phyloP scores from a whole-genome alignment of 2,329 filamentous ascomycete species.

The Monosporascus cannonballus region DNA sequence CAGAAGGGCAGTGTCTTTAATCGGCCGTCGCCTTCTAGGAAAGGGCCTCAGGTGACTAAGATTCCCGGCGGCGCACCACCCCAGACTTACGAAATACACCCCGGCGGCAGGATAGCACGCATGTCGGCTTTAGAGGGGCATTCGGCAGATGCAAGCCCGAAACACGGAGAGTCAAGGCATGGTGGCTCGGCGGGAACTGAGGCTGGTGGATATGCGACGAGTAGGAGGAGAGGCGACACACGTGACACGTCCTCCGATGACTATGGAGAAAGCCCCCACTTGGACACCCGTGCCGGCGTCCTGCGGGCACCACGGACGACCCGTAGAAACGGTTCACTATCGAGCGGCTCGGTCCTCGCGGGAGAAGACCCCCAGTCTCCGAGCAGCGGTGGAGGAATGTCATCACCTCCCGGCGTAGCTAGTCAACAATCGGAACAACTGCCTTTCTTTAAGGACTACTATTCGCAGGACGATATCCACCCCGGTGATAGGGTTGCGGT shows the following conservation, averaged over 20 bases:
- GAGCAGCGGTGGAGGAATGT: conserved; percentile 64
- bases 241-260: conserved; percentile 59
- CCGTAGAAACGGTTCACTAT: conserved; percentile 81
- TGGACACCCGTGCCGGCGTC: conserved; percentile 51
- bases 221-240: conserved; percentile 38
- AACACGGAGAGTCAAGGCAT: conserved; percentile 43
- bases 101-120: conserved; percentile 83
- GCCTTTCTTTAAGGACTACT: conserved; percentile 97
- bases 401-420: conserved; percentile 74
- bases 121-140: conserved; percentile 90
- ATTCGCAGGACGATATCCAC: conserved; percentile 93
- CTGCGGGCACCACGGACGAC: conserved; percentile 53
- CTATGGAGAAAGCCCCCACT: conserved; percentile 66
- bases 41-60: conserved; percentile 38
- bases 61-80: conserved; percentile 23
- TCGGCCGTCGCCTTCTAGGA: conserved; percentile 71
- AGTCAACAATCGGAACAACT: conserved; percentile 95
- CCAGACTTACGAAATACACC: conserved; percentile 66
- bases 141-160: conserved; percentile 54
- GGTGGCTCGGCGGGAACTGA: conserved; percentile 40
- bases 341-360: conserved; percentile 72
- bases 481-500: conserved; percentile 84
- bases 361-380: conserved; percentile 69
- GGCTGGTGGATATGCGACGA: conserved; percentile 41
- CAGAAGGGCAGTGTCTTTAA: conserved; percentile 76